A percentile compares a stretch with the other conserved stretches of the same genome.
phyloP scores from a whole-genome alignment of 1,284 basidiomycete species.

The Tilletia horrida region DNA sequence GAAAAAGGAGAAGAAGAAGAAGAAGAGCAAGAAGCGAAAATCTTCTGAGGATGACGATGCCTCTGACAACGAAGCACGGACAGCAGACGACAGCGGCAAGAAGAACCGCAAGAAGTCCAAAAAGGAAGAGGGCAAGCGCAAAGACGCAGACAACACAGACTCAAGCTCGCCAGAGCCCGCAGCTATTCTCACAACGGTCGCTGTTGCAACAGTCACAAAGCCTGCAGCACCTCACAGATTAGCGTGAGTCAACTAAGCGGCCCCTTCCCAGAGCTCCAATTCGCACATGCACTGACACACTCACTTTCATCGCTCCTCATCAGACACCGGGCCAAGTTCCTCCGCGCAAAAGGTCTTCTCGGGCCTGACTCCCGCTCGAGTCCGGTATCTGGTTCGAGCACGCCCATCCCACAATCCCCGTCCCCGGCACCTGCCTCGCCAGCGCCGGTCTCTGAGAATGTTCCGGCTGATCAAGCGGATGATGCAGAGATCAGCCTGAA shows the following conservation, averaged over 20 bases:
- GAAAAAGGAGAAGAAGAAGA: slow-evolving; percentile 22
- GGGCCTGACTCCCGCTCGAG: slow-evolving; percentile 2
- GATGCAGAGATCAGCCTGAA: neutral
- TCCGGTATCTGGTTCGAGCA: neutral
- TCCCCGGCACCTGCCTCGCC: slow-evolving; percentile 25
- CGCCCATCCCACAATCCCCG: neutral
- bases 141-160: slow-evolving; percentile 22
- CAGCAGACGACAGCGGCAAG: slow-evolving; percentile 27
- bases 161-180: slow-evolving; percentile 11
- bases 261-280: too few species aligned
- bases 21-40: slow-evolving; percentile 25
- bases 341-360: slow-evolving; percentile 50
- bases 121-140: slow-evolving; percentile 32
- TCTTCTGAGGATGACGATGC: neutral
- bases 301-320: neutral
- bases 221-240: slow-evolving; percentile 20
- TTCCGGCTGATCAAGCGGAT: neutral
- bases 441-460: slow-evolving; percentile 22
- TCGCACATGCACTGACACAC: too few species aligned
- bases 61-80: slow-evolving; percentile 15
- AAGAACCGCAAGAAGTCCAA: slow-evolving; percentile 28
- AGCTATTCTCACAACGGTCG: neutral
- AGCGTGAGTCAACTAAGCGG: slow-evolving; percentile 21
- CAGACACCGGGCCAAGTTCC: slow-evolving; percentile 44
- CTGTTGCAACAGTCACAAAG: slow-evolving; percentile 11